A percentile compares a stretch with the other conserved stretches of the same genome.
phyloP scores from a whole-genome alignment of 228 moss, liverwort and hornwort species.

The Sphagnum magellanicum region DNA sequence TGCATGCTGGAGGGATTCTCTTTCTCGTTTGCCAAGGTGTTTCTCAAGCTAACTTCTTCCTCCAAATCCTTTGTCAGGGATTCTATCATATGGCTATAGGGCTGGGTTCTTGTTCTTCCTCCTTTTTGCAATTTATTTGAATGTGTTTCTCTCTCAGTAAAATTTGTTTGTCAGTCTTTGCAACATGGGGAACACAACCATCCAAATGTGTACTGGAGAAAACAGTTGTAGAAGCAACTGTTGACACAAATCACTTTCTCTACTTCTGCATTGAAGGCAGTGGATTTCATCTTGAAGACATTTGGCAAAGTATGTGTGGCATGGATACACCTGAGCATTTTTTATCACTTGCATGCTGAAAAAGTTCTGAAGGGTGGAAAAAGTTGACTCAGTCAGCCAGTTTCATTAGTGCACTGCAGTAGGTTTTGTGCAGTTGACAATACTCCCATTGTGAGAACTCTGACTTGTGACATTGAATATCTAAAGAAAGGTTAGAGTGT shows the following conservation, averaged over 20 bases:
- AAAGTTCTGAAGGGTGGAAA: background rate
- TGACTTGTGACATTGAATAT: slow-evolving; percentile 52
- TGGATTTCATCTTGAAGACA: slow-evolving; percentile 63
- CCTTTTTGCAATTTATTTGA: no score
- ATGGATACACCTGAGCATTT: slow-evolving; percentile 45
- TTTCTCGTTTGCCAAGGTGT: no score
- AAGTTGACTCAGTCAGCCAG: slow-evolving; percentile 9
- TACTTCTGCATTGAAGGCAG: slow-evolving; percentile 39
- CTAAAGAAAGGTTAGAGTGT: slow-evolving; percentile 56
- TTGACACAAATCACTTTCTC: slow-evolving; percentile 24
- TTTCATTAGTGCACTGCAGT: slow-evolving; percentile 32
- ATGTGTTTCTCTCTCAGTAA: no score
- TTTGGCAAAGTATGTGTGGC: slow-evolving; percentile 47
- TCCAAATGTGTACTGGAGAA: background rate
- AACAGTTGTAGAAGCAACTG: slow-evolving; percentile 5
- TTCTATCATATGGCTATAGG: no score
- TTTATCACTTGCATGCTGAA: slow-evolving; percentile 20
- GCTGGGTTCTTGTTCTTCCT: no score
- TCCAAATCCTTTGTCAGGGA: no score
- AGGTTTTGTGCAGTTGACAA: slow-evolving; percentile 53
- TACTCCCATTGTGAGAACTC: slow-evolving; percentile 18
- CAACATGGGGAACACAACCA: background rate
- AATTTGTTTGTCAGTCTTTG: background rate
- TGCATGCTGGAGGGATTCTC: no score
- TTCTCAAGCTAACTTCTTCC: no score